Percentiles rank a stretch among this genome's conserved stretches.
Conservation (phyloP, 148 eudicot species). For the Camellia sinensis region DNA sequence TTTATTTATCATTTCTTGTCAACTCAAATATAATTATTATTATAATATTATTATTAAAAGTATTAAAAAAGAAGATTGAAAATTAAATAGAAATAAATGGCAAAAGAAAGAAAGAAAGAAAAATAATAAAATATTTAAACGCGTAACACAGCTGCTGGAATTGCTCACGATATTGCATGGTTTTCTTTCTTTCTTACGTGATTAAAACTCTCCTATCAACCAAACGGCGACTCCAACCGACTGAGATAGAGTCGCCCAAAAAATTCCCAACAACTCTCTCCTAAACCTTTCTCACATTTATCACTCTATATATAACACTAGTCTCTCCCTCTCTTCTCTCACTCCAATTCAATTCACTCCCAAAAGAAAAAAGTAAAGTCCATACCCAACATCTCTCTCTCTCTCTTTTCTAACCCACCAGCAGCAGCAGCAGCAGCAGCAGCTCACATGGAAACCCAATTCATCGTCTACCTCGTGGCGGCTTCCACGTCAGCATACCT, state of each 20-base stretch:
- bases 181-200: too few species aligned
- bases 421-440: neutral
- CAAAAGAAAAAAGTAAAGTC: neutral
- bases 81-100: too few species aligned
- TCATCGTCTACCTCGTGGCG: slow-evolving; percentile 25
- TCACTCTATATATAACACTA: slow-evolving; percentile 27
- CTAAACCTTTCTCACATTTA: slow-evolving; percentile 29
- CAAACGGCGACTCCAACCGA: slow-evolving; percentile 20
- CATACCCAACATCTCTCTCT: neutral
- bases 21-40: too few species aligned
- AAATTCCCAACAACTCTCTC: slow-evolving; percentile 61
- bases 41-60: too few species aligned
- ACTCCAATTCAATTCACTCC: slow-evolving; percentile 15
- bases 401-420: neutral
- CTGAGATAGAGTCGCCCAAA: too few species aligned
- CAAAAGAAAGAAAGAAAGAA: too few species aligned
- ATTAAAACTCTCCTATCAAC: slow-evolving; percentile 24
- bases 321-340: slow-evolving; percentile 18
- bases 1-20: too few species aligned
- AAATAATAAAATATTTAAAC: too few species aligned
- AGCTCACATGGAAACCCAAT: slow-evolving; percentile 40
- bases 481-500: slow-evolving; percentile 49
- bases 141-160: too few species aligned
- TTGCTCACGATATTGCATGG: too few species aligned
- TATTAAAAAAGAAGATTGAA: too few species aligned